phyloP scores from a whole-genome alignment of 352 stramenopile species.

The Phytophthora cactorum region DNA sequence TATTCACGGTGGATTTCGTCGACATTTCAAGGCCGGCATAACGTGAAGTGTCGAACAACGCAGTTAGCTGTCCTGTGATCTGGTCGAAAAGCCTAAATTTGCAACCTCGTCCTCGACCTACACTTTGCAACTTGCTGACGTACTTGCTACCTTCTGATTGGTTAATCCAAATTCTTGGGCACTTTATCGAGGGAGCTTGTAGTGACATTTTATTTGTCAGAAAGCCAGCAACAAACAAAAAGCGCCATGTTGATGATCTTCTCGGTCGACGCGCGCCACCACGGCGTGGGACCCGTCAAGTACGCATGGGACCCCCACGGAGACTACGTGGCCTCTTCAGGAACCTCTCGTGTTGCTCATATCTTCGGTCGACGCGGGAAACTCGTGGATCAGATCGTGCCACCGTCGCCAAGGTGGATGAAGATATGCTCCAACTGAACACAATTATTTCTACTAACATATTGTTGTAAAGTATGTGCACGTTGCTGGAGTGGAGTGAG shows the following conservation, averaged over 20 bases:
- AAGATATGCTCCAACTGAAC: background rate
- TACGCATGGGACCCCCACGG: slow-evolving; percentile 84
- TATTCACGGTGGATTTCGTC: slow-evolving; percentile 5
- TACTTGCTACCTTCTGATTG: slow-evolving; percentile 29
- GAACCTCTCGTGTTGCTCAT: slow-evolving; percentile 74
- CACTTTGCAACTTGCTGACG: slow-evolving; percentile 17
- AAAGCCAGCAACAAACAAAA: slow-evolving; percentile 15
- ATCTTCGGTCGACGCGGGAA: slow-evolving; percentile 77
- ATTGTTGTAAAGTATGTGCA: slow-evolving; percentile 54
- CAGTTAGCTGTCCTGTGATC: background rate
- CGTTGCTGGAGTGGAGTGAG: slow-evolving; percentile 77
- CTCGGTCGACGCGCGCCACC: slow-evolving; percentile 78
- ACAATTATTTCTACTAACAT: slow-evolving; percentile 1
- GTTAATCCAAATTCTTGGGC: background rate
- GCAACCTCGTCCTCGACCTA: slow-evolving; percentile 25
- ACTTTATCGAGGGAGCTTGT: background rate
- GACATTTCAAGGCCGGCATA: background rate
- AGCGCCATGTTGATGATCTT: slow-evolving; percentile 79
- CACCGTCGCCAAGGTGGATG: slow-evolving; percentile 67
- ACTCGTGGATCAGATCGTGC: slow-evolving; percentile 82
- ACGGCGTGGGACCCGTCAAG: slow-evolving; percentile 73
- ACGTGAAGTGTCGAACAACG: background rate
- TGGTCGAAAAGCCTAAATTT: slow-evolving; percentile 6
- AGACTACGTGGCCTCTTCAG: slow-evolving; percentile 80
- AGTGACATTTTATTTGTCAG: slow-evolving; percentile 8